phyloP scores from a whole-genome alignment of 148 eudicot genomes.

The Camellia japonica region DNA sequence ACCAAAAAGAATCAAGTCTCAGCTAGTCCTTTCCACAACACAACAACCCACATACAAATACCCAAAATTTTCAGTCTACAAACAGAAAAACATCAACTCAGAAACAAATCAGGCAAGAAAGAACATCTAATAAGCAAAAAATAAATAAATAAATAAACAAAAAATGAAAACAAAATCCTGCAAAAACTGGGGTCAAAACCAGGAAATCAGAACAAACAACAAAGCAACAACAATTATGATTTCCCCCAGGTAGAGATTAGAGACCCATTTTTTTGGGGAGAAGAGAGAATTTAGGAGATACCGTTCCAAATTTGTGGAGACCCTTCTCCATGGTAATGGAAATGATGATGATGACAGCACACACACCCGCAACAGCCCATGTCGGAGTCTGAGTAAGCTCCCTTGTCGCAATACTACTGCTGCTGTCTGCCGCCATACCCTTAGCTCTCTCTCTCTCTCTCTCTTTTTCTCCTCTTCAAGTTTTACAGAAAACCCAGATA shows the following conservation, averaged over 20 bases:
- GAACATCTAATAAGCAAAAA: background rate
- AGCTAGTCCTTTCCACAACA: background rate
- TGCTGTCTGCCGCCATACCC: constrained; percentile 20
- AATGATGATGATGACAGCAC: constrained; percentile 62
- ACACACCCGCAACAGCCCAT: constrained; percentile 86
- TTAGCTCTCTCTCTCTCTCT: no score
- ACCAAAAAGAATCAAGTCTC: background rate
- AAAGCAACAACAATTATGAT: background rate
- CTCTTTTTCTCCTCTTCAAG: no score
- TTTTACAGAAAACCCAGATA: no score
- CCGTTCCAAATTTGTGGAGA: constrained; percentile 63
- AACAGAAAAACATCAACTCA: background rate
- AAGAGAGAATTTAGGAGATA: background rate
- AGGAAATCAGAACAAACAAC: background rate
- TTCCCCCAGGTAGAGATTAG: background rate
- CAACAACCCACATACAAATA: background rate
- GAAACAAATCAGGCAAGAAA: background rate
- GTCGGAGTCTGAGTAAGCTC: constrained; percentile 71
- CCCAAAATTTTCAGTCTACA: background rate
- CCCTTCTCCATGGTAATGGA: constrained; percentile 60
- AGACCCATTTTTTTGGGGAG: background rate
- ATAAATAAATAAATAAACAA: background rate
- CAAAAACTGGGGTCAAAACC: background rate
- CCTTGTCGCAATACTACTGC: constrained; percentile 16
- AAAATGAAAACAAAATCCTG: background rate